Evolutionary conservation across 495 filamentous ascomycete species (phyloP).

Genomic region (Sordaria brevicollis): DNA sequence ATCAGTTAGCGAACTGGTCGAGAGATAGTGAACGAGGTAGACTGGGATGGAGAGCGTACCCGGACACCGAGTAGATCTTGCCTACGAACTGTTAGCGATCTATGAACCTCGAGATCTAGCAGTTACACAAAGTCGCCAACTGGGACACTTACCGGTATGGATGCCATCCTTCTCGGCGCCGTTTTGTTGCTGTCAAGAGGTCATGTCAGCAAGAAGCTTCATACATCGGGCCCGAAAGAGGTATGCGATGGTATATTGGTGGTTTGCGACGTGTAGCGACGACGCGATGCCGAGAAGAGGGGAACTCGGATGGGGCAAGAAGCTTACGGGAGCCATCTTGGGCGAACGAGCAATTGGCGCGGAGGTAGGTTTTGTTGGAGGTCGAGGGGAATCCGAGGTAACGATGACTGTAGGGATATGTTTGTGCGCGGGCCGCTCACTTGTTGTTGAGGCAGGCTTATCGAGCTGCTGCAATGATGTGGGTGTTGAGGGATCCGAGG

Average conservation of each 20-base stretch:
- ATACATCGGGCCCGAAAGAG: not conserved
- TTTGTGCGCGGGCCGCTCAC: conserved; percentile 6
- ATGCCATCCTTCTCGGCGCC: conserved; percentile 30
- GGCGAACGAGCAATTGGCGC: conserved; percentile 25
- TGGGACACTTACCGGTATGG: conserved; percentile 23
- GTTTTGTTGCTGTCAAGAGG: conserved; percentile 9
- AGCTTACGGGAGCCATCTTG: conserved; percentile 55
- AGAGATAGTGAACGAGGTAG: not conserved
- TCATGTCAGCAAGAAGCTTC: not conserved
- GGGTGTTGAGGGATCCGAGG: not conserved
- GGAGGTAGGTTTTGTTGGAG: conserved; percentile 15
- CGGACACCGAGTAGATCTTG: conserved; percentile 73
- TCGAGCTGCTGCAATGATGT: conserved; percentile 22
- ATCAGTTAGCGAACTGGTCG: conserved; percentile 12
- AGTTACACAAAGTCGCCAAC: conserved; percentile 2
- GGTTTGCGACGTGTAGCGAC: not conserved
- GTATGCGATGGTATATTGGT: not conserved
- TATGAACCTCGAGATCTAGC: not conserved
- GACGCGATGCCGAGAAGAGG: not conserved
- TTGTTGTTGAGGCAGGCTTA: conserved; percentile 15
- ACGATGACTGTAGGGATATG: conserved; percentile 10
- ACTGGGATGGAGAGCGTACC: conserved; percentile 36
- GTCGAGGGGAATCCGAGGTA: conserved; percentile 17
- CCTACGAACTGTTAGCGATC: conserved; percentile 33
- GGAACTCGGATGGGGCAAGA: conserved; percentile 2